phyloP scores from a whole-genome alignment of 2,329 filamentous ascomycete genomes.

The Diaporthe helianthi region DNA sequence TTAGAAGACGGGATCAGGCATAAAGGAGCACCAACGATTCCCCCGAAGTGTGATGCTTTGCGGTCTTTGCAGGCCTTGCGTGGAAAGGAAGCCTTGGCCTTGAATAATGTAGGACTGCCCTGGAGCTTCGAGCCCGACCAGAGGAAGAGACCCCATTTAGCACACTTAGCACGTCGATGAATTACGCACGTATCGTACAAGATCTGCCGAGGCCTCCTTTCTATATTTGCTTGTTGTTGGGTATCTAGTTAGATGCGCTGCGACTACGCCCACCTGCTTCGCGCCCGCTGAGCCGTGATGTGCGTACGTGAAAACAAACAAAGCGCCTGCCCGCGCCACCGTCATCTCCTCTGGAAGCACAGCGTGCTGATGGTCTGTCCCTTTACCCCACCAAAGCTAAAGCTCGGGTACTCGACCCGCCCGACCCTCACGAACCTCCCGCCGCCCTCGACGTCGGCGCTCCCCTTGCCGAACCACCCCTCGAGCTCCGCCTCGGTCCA shows the following conservation, averaged over 20 bases:
- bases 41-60: slow-evolving; percentile 24
- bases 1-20: slow-evolving; percentile 33
- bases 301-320: neutral
- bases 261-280: neutral
- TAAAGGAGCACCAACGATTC: slow-evolving; percentile 32
- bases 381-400: slow-evolving; percentile 87
- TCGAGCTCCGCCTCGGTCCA: slow-evolving; percentile 92
- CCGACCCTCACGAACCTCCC: slow-evolving; percentile 66
- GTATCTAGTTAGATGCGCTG: slow-evolving; percentile 19
- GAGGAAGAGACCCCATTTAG: slow-evolving; percentile 28
- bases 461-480: slow-evolving; percentile 70
- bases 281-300: neutral
- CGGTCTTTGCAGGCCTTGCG: slow-evolving; percentile 17
- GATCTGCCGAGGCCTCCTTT: neutral
- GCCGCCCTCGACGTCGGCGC: slow-evolving; percentile 38
- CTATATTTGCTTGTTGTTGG: slow-evolving; percentile 30
- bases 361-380: slow-evolving; percentile 90
- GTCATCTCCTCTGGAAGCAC: slow-evolving; percentile 67
- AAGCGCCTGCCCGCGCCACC: neutral
- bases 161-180: slow-evolving; percentile 29
- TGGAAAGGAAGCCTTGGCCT: slow-evolving; percentile 30
- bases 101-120: slow-evolving; percentile 33
- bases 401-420: slow-evolving; percentile 81
- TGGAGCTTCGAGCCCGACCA: slow-evolving; percentile 25
- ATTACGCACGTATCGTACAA: slow-evolving; percentile 25